Conservation (phyloP, 192 early-diverging fungal genomes). For the Rhizophagus clarus region DNA sequence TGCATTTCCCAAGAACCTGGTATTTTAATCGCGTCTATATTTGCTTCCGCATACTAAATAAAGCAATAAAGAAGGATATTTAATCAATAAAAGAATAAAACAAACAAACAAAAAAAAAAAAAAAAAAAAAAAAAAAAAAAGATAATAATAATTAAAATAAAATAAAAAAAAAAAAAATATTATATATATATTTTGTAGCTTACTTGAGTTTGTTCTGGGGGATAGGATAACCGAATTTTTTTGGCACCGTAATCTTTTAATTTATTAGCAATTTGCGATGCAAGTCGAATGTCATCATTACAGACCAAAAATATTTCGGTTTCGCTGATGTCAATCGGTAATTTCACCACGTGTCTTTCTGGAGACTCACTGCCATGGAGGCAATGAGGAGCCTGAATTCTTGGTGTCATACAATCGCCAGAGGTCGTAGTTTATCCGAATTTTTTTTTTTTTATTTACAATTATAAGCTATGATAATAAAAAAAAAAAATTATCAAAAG, state of each 20-base stretch:
- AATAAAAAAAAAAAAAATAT: background rate
- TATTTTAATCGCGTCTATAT: background rate
- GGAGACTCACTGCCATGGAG: background rate
- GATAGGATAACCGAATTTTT: constrained; percentile 1
- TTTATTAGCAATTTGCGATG: background rate
- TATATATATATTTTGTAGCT: background rate
- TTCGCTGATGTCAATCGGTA: constrained; percentile 4
- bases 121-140: background rate
- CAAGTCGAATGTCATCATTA: background rate
- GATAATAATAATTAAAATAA: no score
- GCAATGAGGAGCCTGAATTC: background rate
- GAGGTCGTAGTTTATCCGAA: background rate
- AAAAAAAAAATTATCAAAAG: no score
- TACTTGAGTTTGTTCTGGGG: background rate
- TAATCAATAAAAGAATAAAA: no score
- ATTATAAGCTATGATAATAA: background rate
- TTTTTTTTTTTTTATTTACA: background rate
- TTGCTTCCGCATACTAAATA: background rate
- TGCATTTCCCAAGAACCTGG: background rate
- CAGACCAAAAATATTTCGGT: background rate
- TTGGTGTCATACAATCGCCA: background rate
- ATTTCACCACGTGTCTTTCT: background rate
- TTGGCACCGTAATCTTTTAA: background rate
- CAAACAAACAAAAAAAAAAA: background rate
- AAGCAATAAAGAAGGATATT: no score